A percentile compares a stretch with the other conserved stretches of the same genome.
Conservation (phyloP, 2,329 filamentous ascomycete species). For the Xylariaceae sp. region DNA sequence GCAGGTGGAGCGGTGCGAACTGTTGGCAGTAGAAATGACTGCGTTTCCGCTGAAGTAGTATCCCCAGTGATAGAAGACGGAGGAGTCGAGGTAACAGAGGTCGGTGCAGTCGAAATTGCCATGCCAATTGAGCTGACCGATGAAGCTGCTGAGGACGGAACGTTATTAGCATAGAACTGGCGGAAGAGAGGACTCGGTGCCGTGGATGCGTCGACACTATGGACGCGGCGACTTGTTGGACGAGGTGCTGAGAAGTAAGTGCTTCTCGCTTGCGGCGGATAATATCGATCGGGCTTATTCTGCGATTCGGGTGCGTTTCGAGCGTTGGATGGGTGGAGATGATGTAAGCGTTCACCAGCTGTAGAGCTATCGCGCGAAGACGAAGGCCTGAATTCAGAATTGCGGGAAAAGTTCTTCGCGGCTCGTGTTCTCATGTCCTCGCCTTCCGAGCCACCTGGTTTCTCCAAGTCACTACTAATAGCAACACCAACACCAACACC, state of each 20-base stretch:
- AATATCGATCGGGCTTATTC: constrained; percentile 24
- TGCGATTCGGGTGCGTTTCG: constrained; percentile 19
- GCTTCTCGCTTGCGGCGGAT: constrained; percentile 27
- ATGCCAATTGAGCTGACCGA: constrained; percentile 28
- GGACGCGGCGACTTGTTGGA: constrained; percentile 21
- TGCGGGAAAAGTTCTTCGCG: constrained; percentile 14
- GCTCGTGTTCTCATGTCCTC: constrained; percentile 23
- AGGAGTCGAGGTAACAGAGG: constrained; percentile 18
- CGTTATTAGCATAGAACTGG: constrained; percentile 14
- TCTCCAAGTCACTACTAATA: constrained; percentile 17
- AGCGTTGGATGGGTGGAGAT: constrained; percentile 23
- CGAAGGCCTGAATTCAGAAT: constrained; percentile 16
- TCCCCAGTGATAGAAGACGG: constrained; percentile 16
- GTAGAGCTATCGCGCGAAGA: constrained; percentile 20
- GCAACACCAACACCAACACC: constrained; percentile 14
- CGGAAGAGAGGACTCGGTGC: constrained; percentile 10
- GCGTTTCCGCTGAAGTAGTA: neutral
- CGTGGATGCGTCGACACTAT: constrained; percentile 14
- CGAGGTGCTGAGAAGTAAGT: constrained; percentile 29
- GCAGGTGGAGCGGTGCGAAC: neutral
- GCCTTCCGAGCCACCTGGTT: constrained; percentile 24
- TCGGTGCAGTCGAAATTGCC: constrained; percentile 27
- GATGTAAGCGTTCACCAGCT: constrained; percentile 24
- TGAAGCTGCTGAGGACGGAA: constrained; percentile 26
- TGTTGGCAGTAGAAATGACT: neutral